Evolutionary conservation across 805 yeast genomes (phyloP), one percentile per base, ranked within the genome.

Genomic region (Suhomyces faveliae): DNA sequence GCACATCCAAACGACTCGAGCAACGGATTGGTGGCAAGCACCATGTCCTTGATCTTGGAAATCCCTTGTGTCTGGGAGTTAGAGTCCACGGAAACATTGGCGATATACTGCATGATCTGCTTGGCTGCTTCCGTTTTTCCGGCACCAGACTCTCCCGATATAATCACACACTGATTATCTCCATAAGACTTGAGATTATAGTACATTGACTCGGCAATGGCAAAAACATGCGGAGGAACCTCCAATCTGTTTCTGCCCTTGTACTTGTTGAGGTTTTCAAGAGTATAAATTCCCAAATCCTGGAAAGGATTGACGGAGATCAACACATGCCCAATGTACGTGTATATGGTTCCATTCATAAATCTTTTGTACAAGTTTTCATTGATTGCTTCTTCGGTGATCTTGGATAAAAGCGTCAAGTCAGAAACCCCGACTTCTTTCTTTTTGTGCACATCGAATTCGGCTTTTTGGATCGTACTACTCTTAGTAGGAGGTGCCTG

Each of bases 401-500:
- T 92, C 51, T 85, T 87, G 22, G 96, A 85, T 51, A 94, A 76
- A 45, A 94, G 71, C 0, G 99, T 94, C 61, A 94, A 75, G 68
- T 94, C 99, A 38, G 96, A 85, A 7, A 94, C 97, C 45, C 99
- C 99, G n/a, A 94, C 98, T 68, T 94, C 98, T 66, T 90, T 89
- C 77, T 89, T 89, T 71, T 90, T 90, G 46, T 83, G 73, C 27
- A 85, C 68, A 58, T 94, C 98, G 64, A 90, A 94, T 43, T 89
- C 86, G 11, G 97, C 97, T 73, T 92, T 92, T 62, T 87, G 83
- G 56, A 72, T 84, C 19, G 79, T 83, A 47, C 76, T 71, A 55
- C 80, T 76, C 59, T 78, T 79, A 40, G 80, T 79, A 33, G 83
- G 88, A 56, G 73, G 80, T 56, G 62, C 79, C 43, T 71, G 71